Percentiles rank a stretch among this genome's conserved stretches.
Evolutionary conservation across 192 early-diverging fungal genomes (phyloP).

Genomic region (Gaertneriomyces semiglobifer): DNA sequence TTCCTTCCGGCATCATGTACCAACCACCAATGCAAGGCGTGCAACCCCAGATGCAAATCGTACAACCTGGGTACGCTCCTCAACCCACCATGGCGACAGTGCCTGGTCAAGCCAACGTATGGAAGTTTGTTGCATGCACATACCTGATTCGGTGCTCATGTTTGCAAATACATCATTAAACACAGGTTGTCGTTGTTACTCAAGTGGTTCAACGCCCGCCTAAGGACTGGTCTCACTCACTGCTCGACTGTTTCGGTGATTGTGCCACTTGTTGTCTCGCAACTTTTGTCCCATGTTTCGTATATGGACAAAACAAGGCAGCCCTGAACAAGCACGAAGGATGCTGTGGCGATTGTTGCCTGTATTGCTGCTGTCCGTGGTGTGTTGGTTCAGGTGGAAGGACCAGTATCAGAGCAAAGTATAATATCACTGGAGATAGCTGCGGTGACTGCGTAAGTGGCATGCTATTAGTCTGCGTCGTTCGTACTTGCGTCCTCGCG

Average conservation of each 20-base stretch:
- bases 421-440: conserved; percentile 31
- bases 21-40: background rate
- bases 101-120: conserved; percentile 30
- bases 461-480: background rate
- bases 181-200: conserved; percentile 32
- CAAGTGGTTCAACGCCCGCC: conserved; percentile 35
- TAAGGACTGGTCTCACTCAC: conserved; percentile 30
- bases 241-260: conserved; percentile 37
- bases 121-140: background rate
- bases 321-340: conserved; percentile 31
- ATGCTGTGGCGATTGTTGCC: conserved; percentile 16
- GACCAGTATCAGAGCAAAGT: conserved; percentile 23
- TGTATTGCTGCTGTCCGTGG: conserved; percentile 6
- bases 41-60: conserved; percentile 23
- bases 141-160: background rate
- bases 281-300: conserved; percentile 19
- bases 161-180: background rate
- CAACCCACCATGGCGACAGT: conserved; percentile 4
- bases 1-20: too few relatives aligned
- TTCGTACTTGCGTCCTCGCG: background rate
- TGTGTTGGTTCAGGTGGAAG: conserved; percentile 22
- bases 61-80: conserved; percentile 22
- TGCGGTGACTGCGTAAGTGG: conserved; percentile 13
- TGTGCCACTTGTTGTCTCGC: conserved; percentile 28
- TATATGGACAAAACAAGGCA: conserved; percentile 33